Conservation (phyloP, 805 yeast genomes). For the Schwanniomyces sp. region DNA sequence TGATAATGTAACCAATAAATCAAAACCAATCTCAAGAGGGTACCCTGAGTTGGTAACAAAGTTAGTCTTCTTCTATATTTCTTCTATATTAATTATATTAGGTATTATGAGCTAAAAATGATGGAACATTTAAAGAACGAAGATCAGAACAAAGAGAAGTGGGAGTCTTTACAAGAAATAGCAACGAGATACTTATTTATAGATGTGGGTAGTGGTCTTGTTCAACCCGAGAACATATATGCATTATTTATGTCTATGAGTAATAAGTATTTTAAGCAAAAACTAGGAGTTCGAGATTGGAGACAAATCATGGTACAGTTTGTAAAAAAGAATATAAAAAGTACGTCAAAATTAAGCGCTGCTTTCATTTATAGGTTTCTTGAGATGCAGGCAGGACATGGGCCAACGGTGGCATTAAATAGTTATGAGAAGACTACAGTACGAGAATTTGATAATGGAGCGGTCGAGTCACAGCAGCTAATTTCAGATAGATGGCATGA, state of each 20-base stretch:
- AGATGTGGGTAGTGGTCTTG: neutral
- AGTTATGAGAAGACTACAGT: neutral
- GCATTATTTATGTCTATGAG: neutral
- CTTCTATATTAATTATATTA: neutral
- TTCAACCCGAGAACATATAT: neutral
- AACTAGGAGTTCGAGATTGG: neutral
- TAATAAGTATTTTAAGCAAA: neutral
- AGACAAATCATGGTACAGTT: constrained; percentile 1
- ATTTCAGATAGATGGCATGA: neutral
- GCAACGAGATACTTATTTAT: neutral
- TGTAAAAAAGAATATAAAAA: neutral
- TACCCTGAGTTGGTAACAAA: neutral
- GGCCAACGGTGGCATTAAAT: neutral
- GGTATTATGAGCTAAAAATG: neutral
- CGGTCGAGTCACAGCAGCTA: neutral
- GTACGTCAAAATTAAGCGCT: neutral
- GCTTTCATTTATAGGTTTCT: neutral
- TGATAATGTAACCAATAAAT: neutral
- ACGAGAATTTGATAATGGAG: neutral
- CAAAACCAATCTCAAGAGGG: neutral
- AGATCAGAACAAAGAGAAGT: neutral
- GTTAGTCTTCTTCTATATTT: too few species aligned
- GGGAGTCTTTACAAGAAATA: neutral
- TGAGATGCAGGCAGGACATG: neutral
- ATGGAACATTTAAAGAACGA: neutral